phyloP scores from a whole-genome alignment of 768 basidiomycete genomes.

The Lactarius indigo region DNA sequence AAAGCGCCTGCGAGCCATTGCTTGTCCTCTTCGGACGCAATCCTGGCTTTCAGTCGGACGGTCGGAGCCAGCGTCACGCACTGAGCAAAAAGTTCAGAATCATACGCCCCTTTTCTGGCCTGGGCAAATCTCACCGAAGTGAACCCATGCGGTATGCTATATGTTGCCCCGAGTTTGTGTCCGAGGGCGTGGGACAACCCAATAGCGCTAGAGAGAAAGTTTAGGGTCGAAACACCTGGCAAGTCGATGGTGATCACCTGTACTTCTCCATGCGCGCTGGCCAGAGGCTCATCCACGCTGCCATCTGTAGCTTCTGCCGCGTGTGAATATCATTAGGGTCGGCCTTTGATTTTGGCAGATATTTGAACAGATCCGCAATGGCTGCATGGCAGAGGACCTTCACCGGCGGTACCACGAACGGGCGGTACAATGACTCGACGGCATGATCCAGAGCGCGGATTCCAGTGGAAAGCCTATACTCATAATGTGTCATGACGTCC shows the following conservation, averaged over 20 bases:
- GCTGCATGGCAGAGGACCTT: constrained; percentile 66
- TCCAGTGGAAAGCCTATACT: constrained; percentile 68
- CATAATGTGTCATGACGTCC: neutral
- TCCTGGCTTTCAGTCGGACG: constrained; percentile 54
- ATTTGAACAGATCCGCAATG: constrained; percentile 68
- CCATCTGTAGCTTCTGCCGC: constrained; percentile 67
- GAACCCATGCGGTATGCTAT: constrained; percentile 77
- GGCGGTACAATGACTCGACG: constrained; percentile 64
- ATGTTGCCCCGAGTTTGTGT: constrained; percentile 68
- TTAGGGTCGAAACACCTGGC: neutral
- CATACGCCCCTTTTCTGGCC: neutral
- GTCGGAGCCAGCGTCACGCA: constrained; percentile 70
- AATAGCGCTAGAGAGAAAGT: constrained; percentile 42
- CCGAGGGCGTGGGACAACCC: constrained; percentile 76
- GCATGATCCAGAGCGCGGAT: constrained; percentile 78
- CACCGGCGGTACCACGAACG: constrained; percentile 50
- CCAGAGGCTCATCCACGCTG: constrained; percentile 81
- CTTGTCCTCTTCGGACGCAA: constrained; percentile 60
- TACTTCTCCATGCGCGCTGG: constrained; percentile 56
- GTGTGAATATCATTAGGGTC: constrained; percentile 52
- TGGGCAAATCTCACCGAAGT: constrained; percentile 55
- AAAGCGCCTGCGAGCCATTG: constrained; percentile 52
- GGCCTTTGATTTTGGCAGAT: constrained; percentile 61
- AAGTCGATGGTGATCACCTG: constrained; percentile 35
- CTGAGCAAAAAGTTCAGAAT: constrained; percentile 33